Evolutionary conservation across 768 basidiomycete genomes (phyloP), one percentile per base, ranked within the genome.

Genomic region (Mycena vulgaris): DNA sequence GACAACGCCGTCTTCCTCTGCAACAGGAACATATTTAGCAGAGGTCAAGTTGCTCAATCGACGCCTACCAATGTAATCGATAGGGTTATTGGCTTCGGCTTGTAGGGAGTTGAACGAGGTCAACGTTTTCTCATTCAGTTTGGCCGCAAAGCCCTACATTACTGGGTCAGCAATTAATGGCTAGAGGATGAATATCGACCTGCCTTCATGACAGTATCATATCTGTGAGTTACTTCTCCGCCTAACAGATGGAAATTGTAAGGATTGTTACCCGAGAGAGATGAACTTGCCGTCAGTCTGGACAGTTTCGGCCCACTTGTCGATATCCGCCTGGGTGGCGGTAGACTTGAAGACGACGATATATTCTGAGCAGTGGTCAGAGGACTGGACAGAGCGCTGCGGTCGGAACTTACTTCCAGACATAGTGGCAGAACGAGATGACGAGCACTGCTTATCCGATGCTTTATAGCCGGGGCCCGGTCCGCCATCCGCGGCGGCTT

Each of bases 311-410:
- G 77, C 82, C 66, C 83, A 89, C 53, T 84, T 71, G 37, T 85
- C 72, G 37, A 90, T 81, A 60, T 84, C 76, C 11, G 82, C 84
- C 40, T 79, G 57, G 30, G 84, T 76, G 45, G 82, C 87, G 30
- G 64, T 51, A 2, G 85, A 77, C 77, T 89, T 89, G 81, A 91
- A 90, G 9, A 88, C 82, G 47, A 91, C 84, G 62, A 90, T 89
- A 74, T 83, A 89, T 71, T 79, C 89, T 90, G 37, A 1, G 16
- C 25, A 0, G n/a, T 30, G 16, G 40, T 60, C 25, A 27, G 33
- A 42, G 23, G 19, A 48, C 5, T 14, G 7, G 3, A 27, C n/a
- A 48, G 14, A 3, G 19, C 19, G 47, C 21, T 42, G n/a, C n/a
- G 14, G 53, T 30, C 5, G 47, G 45, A 21, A 56, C 71, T 23